Conservation (phyloP, 2,329 filamentous ascomycete species). For the Cladophialophora exuberans region DNA sequence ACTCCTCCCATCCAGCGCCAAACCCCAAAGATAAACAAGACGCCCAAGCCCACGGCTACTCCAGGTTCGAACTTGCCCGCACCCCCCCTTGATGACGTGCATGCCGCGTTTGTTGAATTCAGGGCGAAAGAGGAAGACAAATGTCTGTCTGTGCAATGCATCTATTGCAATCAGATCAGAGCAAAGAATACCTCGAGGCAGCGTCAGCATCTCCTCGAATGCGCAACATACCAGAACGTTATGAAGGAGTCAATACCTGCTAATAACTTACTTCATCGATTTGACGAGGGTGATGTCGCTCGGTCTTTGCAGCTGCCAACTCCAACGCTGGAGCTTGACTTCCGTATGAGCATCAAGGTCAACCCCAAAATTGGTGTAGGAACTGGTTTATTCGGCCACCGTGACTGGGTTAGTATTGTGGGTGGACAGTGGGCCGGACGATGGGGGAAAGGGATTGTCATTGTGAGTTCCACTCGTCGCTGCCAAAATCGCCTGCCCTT, state of each 20-base stretch:
- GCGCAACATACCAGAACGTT: constrained; percentile 53
- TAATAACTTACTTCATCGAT: constrained; percentile 55
- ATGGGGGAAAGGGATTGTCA: constrained; percentile 56
- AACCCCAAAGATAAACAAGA: constrained; percentile 29
- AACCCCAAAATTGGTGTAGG: constrained; percentile 55
- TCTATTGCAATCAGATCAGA: constrained; percentile 55
- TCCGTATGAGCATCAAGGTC: constrained; percentile 57
- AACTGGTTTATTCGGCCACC: constrained; percentile 51
- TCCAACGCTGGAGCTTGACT: constrained; percentile 54
- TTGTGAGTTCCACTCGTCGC: constrained; percentile 43
- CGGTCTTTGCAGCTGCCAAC: constrained; percentile 52
- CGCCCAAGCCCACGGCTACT: constrained; percentile 31
- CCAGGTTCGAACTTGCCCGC: constrained; percentile 44
- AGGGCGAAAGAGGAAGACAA: constrained; percentile 36
- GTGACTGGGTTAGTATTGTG: constrained; percentile 56
- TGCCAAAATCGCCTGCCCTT: neutral
- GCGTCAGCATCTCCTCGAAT: constrained; percentile 54
- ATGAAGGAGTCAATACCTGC: constrained; percentile 58
- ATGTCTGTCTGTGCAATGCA: constrained; percentile 55
- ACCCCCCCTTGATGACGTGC: constrained; percentile 53
- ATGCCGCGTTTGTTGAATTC: constrained; percentile 52
- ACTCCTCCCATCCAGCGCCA: constrained; percentile 25
- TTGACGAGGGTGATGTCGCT: constrained; percentile 53
- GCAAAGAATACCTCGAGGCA: constrained; percentile 56
- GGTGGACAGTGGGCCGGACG: constrained; percentile 56